A percentile compares a stretch with the other conserved stretches of the same genome.
Evolutionary conservation across 2,329 filamentous ascomycete species (phyloP).

Genomic region (Penicillium aurantiogriseum): DNA sequence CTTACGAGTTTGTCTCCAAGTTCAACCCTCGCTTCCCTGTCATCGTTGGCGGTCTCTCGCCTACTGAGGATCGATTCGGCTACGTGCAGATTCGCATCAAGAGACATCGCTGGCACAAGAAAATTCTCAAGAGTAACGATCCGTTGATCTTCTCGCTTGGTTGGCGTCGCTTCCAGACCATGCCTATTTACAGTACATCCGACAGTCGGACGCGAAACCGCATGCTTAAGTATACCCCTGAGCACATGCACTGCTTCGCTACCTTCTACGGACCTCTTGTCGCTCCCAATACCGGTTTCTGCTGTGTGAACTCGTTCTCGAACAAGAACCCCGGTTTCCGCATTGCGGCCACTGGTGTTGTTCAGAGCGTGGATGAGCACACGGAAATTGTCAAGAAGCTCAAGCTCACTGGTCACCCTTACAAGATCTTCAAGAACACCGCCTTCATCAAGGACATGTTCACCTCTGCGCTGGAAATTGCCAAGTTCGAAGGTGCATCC

Average conservation of each 20-base stretch:
- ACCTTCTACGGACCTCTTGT: conserved; percentile 95
- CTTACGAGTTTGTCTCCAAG: conserved; percentile 80
- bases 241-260: conserved; percentile 98
- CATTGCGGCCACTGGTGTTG: conserved; percentile 89
- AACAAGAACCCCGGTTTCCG: conserved; percentile 85
- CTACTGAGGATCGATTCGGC: conserved; percentile 93
- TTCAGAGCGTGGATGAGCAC: conserved; percentile 89
- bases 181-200: conserved; percentile 91
- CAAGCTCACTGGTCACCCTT: conserved; percentile 87
- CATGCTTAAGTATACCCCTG: conserved; percentile 98
- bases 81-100: conserved; percentile 96
- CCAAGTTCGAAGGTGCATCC: conserved; percentile 94
- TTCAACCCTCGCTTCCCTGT: conserved; percentile 83
- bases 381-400: conserved; percentile 99
- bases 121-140: conserved; percentile 97
- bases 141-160: conserved; percentile 95
- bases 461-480: conserved; percentile 84
- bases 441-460: conserved; percentile 99
- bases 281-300: conserved; percentile 93
- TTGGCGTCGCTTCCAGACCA: conserved; percentile 90
- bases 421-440: conserved; percentile 99
- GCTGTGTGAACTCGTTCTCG: conserved; percentile 85
- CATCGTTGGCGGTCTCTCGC: conserved; percentile 83
- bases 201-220: conserved; percentile 91
- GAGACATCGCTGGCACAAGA: conserved; percentile 97